Conservation (phyloP, 257 asterid genomes). For the Ballota nigra region DNA sequence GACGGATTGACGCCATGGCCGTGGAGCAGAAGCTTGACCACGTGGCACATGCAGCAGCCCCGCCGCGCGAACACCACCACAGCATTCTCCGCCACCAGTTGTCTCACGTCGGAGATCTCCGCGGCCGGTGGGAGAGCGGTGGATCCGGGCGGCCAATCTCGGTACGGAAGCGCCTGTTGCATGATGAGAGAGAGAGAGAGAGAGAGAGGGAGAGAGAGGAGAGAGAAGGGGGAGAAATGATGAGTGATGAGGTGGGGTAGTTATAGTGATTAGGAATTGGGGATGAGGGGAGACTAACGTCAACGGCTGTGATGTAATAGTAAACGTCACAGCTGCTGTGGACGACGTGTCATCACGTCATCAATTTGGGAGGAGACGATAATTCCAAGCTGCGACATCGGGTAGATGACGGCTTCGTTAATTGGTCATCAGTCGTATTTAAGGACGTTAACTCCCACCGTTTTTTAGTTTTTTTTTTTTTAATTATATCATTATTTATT, state of each 20-base stretch:
- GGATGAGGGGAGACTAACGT: constrained; percentile 24
- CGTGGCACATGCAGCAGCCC: constrained; percentile 90
- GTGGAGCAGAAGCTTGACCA: constrained; percentile 52
- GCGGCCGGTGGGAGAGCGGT: constrained; percentile 3
- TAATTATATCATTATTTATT: no score
- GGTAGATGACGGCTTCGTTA: neutral
- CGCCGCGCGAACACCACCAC: constrained; percentile 66
- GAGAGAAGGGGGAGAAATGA: neutral
- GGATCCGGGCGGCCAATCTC: constrained; percentile 22
- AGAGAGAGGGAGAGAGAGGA: no score
- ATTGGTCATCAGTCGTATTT: neutral
- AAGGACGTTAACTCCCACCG: neutral
- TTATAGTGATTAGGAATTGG: constrained; percentile 23
- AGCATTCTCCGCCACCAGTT: constrained; percentile 56
- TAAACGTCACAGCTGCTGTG: constrained; percentile 29
- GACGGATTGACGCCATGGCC: constrained; percentile 75
- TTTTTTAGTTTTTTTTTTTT: no score
- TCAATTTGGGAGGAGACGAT: neutral
- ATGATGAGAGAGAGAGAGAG: constrained; percentile 31
- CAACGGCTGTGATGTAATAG: constrained; percentile 32
- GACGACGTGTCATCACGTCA: constrained; percentile 17
- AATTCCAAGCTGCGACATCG: constrained; percentile 9
- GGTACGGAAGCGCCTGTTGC: constrained; percentile 48
- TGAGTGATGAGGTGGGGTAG: constrained; percentile 8
- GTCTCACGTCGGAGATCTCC: constrained; percentile 12